phyloP scores from a whole-genome alignment of 306 rosid genomes.

The Rosa persica region DNA sequence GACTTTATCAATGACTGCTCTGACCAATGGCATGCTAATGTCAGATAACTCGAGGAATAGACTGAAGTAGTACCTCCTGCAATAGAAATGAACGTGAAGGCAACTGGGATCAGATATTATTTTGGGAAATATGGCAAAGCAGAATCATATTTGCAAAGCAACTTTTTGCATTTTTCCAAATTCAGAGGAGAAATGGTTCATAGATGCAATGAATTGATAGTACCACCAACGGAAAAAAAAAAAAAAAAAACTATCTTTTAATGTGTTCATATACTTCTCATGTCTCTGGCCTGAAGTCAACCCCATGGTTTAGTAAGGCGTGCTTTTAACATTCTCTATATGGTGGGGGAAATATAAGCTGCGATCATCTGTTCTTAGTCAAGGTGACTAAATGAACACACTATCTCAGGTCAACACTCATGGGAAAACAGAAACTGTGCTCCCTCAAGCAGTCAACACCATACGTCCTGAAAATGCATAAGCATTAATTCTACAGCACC shows the following conservation, averaged over 20 bases:
- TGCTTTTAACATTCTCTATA: neutral
- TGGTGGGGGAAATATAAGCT: neutral
- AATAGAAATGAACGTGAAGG: slow-evolving; percentile 24
- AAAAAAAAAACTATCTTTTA: neutral
- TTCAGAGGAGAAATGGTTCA: neutral
- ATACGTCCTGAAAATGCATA: neutral
- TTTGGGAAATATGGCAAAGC: neutral
- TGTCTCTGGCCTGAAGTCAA: neutral
- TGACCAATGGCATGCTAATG: slow-evolving; percentile 72
- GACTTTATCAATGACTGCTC: slow-evolving; percentile 65
- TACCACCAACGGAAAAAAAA: neutral
- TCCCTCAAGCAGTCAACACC: neutral
- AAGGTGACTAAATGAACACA: neutral
- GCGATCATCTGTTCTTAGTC: neutral
- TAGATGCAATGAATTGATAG: neutral
- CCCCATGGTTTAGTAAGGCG: neutral
- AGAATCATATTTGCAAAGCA: neutral
- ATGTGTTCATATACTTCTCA: neutral
- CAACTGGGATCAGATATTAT: slow-evolving; percentile 8
- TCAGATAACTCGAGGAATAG: slow-evolving; percentile 83
- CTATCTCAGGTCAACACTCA: neutral
- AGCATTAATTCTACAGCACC: neutral
- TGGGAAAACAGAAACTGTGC: neutral
- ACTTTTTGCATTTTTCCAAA: neutral
- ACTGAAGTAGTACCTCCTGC: slow-evolving; percentile 95